Evolutionary conservation across 108 stramenopile genomes (phyloP).

Genomic region (Chaetoceros muelleri): DNA sequence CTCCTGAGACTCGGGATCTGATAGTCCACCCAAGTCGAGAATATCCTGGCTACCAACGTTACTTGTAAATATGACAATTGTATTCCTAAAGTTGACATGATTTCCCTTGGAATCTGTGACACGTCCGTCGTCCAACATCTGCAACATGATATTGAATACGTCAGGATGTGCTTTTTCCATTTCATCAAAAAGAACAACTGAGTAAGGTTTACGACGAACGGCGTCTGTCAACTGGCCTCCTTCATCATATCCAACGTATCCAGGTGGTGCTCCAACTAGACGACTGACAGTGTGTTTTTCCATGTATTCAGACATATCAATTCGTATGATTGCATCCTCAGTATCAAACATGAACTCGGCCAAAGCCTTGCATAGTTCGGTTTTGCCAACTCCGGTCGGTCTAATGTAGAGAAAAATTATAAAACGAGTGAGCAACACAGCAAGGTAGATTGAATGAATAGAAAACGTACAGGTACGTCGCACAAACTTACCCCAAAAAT

Average conservation of each 20-base stretch:
- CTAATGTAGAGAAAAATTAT: too few species aligned
- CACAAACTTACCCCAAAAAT: conserved; percentile 88
- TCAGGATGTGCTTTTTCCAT: conserved; percentile 99
- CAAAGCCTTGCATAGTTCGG: conserved; percentile 92
- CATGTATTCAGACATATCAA: conserved; percentile 98
- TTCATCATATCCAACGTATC: conserved; percentile 97
- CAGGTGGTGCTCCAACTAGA: conserved; percentile 92
- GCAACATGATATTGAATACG: conserved; percentile 95
- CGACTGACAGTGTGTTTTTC: conserved; percentile 92
- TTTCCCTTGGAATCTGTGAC: conserved; percentile 96
- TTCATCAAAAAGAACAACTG: conserved; percentile 94
- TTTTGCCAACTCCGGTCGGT: conserved; percentile 61
- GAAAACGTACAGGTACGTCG: too few species aligned
- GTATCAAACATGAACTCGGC: conserved; percentile 88
- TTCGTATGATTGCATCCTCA: conserved; percentile 84
- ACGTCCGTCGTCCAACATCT: conserved; percentile 96
- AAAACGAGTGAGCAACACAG: too few species aligned
- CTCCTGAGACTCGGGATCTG: conserved; percentile 28
- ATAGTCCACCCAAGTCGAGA: conserved; percentile 48
- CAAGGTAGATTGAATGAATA: background rate
- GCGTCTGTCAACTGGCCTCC: conserved; percentile 99
- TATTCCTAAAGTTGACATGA: conserved; percentile 92
- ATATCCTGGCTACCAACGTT: conserved; percentile 94
- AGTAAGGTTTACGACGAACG: conserved; percentile 91
- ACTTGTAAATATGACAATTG: conserved; percentile 92